Conservation (phyloP, 768 basidiomycete genomes). For the Lactarius indigo region DNA sequence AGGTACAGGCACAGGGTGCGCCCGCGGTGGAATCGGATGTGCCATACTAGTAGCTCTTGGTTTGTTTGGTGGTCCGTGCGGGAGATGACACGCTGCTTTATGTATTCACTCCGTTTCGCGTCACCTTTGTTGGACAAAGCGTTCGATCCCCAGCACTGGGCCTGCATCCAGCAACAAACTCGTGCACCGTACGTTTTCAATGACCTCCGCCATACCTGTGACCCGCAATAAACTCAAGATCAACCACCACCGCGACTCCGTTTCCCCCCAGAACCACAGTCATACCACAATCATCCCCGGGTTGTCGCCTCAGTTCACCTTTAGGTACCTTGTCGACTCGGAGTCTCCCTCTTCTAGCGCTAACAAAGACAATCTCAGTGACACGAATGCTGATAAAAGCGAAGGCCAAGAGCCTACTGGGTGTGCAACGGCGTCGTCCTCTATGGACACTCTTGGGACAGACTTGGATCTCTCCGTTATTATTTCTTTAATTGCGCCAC, state of each 20-base stretch:
- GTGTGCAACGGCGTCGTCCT: neutral
- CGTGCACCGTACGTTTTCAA: neutral
- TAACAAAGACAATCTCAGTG: conserved; percentile 15
- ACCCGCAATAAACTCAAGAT: conserved; percentile 3
- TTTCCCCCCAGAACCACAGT: neutral
- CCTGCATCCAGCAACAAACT: neutral
- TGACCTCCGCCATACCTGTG: conserved; percentile 4
- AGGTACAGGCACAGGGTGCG: neutral
- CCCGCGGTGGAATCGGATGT: neutral
- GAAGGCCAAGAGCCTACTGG: neutral
- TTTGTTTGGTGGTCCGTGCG: neutral
- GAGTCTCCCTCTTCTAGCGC: conserved; percentile 6
- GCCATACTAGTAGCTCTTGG: neutral
- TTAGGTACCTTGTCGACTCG: conserved; percentile 2
- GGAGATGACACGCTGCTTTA: neutral
- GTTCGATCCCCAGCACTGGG: neutral
- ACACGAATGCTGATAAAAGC: conserved; percentile 17
- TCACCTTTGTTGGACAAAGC: neutral
- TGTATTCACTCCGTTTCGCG: neutral
- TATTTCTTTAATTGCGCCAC: conserved; percentile 67
- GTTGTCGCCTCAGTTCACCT: neutral
- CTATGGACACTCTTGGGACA: conserved; percentile 46
- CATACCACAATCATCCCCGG: neutral
- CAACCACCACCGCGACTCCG: neutral
- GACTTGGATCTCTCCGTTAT: conserved; percentile 70